phyloP scores from a whole-genome alignment of 306 rosid species.

The Carpinus viminea region DNA sequence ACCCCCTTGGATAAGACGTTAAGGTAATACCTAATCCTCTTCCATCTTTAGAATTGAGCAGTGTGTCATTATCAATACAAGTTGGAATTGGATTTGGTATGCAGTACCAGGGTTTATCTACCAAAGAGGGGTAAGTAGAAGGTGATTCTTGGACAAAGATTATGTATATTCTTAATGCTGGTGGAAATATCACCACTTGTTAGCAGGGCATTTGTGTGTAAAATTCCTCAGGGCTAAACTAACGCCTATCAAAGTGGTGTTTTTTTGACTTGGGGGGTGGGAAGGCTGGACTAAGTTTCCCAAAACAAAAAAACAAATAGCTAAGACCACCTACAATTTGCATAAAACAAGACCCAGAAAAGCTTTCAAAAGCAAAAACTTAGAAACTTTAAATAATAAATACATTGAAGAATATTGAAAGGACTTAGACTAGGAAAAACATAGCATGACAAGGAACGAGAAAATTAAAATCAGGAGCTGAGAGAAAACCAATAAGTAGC shows the following conservation, averaged over 20 bases:
- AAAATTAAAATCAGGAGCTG: not conserved
- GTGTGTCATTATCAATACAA: not conserved
- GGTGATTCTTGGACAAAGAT: not conserved
- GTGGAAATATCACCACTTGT: not conserved
- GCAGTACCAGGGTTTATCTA: not conserved
- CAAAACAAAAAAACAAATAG: not conserved
- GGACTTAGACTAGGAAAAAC: slow-evolving; percentile 1
- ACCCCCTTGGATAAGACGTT: not conserved
- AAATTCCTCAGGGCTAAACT: not conserved
- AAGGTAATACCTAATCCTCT: not conserved
- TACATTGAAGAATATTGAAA: not conserved
- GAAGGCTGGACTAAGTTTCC: not conserved
- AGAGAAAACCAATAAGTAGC: not conserved
- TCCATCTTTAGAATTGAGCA: not conserved
- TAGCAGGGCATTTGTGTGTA: not conserved
- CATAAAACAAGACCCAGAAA: not conserved
- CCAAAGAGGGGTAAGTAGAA: not conserved
- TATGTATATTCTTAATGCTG: not conserved
- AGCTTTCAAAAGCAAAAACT: not conserved
- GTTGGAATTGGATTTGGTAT: not conserved
- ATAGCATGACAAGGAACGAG: not conserved
- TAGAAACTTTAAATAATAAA: not conserved
- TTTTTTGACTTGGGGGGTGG: not conserved
- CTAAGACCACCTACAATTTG: not conserved
- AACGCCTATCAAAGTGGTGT: not conserved